These are phyloP conservation scores for Auricularia cornea DNA, from an alignment of 768 basidiomycete genomes.

Conservation along the genomic window DNA sequence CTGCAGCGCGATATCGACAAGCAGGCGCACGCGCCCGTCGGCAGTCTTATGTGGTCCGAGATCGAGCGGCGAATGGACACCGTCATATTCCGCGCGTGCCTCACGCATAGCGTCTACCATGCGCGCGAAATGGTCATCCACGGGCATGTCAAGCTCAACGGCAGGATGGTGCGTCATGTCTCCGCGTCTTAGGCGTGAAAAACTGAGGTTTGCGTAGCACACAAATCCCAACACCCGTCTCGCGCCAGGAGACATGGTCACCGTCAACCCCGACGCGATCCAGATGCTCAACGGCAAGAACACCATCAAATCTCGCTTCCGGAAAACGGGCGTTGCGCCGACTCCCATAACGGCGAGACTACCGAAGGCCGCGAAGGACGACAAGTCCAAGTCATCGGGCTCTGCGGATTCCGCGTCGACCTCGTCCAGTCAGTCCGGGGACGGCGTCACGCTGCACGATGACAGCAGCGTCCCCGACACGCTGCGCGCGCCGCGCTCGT, in stretches of 20 bases:
- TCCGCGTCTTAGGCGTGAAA: conserved; percentile 3
- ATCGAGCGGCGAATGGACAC: conserved; percentile 93
- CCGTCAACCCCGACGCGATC: conserved; percentile 76
- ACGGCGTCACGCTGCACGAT: conserved; percentile 11
- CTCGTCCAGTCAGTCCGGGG: conserved; percentile 10
- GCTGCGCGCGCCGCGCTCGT: conserved; percentile 22
- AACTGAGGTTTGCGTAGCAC: conserved; percentile 40
- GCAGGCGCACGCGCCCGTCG: conserved; percentile 77
- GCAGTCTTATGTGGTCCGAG: conserved; percentile 90
- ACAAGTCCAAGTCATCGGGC: too few relatives aligned
- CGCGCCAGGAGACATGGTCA: conserved; percentile 90
- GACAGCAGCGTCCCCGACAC: neutral
- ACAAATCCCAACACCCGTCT: conserved; percentile 77
- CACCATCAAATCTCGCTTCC: neutral
- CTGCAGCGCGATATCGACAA: conserved; percentile 43
- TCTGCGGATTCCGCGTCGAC: conserved; percentile 11
- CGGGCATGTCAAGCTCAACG: conserved; percentile 83
- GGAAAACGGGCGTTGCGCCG: neutral
- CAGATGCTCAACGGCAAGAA: conserved; percentile 43
- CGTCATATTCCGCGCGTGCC: conserved; percentile 82
- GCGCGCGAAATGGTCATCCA: conserved; percentile 81
- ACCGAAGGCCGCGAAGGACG: too few relatives aligned
- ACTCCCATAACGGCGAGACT: neutral
- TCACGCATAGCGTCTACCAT: conserved; percentile 83
- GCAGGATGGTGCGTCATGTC: conserved; percentile 58